These are phyloP conservation scores for Candida fluviatilis DNA, from an alignment of 805 yeast species.

Conservation along the genomic window DNA sequence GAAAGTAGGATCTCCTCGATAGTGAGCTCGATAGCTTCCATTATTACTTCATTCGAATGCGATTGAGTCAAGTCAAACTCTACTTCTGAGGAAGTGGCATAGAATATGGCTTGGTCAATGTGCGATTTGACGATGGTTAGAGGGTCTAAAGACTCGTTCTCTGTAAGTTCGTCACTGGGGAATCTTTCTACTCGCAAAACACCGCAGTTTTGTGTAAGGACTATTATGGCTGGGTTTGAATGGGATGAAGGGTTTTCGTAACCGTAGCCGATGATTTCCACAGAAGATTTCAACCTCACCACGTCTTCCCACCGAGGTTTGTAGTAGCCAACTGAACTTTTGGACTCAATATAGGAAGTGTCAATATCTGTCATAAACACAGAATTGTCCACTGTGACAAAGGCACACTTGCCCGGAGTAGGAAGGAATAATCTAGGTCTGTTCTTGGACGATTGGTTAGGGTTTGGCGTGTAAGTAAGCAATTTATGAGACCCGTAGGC, in stretches of 20 bases:
- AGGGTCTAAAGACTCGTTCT: conserved; percentile 14
- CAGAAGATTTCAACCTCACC: conserved; percentile 50
- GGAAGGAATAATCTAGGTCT: conserved; percentile 56
- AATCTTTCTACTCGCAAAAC: conserved; percentile 56
- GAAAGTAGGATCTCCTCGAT: conserved; percentile 55
- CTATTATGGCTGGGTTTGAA: conserved; percentile 41
- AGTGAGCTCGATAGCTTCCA: conserved; percentile 43
- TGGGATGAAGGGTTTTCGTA: conserved; percentile 35
- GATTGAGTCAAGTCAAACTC: conserved; percentile 39
- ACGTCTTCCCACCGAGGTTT: conserved; percentile 78
- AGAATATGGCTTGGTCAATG: conserved; percentile 81
- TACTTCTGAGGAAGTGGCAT: conserved; percentile 44
- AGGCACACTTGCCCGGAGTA: conserved; percentile 54
- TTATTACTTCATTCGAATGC: conserved; percentile 12
- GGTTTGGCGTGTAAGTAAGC: conserved; percentile 33
- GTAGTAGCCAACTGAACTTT: conserved; percentile 21
- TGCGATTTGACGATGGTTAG: conserved; percentile 57
- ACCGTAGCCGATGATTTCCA: conserved; percentile 58
- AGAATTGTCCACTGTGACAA: conserved; percentile 54
- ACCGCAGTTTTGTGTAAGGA: conserved; percentile 54
- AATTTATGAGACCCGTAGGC: conserved; percentile 65
- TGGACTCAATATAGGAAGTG: conserved; percentile 21
- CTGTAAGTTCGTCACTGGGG: conserved; percentile 10
- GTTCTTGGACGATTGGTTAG: conserved; percentile 7
- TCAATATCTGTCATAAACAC: conserved; percentile 64